Evolutionary conservation across 306 rosid species (phyloP).

Genomic region (Begonia masoniana): DNA sequence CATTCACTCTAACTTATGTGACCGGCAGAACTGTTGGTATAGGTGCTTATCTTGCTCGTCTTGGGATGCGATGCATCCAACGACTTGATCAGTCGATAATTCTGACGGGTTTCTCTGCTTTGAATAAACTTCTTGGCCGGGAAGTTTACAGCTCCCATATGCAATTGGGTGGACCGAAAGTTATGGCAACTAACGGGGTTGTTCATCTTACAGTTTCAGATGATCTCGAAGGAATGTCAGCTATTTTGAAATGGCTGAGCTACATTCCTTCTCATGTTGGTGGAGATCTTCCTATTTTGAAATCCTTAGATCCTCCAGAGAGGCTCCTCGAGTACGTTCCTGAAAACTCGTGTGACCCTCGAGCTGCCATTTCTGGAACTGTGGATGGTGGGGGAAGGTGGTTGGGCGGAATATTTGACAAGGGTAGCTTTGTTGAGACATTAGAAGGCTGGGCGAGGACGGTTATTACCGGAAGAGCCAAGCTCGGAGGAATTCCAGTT

Average conservation of each 20-base stretch:
- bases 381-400: constrained; percentile 54
- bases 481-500: constrained; percentile 96
- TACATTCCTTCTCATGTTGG: constrained; percentile 79
- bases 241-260: constrained; percentile 95
- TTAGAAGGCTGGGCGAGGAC: constrained; percentile 99
- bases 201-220: constrained; percentile 93
- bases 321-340: constrained; percentile 77
- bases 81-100: constrained; percentile 98
- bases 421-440: constrained; percentile 93
- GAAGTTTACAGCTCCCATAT: constrained; percentile 99
- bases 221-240: constrained; percentile 90
- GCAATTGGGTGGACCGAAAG: constrained; percentile 99
- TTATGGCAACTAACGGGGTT: constrained; percentile 97
- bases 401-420: constrained; percentile 93
- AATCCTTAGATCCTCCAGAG: constrained; percentile 79
- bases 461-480: constrained; percentile 95
- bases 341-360: constrained; percentile 92
- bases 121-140: constrained; percentile 95
- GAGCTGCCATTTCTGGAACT: constrained; percentile 77
- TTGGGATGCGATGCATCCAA: constrained; percentile 98
- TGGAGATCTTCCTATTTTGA: constrained; percentile 71
- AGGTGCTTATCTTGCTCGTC: constrained; percentile 98
- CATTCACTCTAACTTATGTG: constrained; percentile 88
- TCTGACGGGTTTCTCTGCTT: constrained; percentile 90
- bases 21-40: constrained; percentile 96